phyloP scores from a whole-genome alignment of 495 filamentous ascomycete genomes.

The Tuber indicum region DNA sequence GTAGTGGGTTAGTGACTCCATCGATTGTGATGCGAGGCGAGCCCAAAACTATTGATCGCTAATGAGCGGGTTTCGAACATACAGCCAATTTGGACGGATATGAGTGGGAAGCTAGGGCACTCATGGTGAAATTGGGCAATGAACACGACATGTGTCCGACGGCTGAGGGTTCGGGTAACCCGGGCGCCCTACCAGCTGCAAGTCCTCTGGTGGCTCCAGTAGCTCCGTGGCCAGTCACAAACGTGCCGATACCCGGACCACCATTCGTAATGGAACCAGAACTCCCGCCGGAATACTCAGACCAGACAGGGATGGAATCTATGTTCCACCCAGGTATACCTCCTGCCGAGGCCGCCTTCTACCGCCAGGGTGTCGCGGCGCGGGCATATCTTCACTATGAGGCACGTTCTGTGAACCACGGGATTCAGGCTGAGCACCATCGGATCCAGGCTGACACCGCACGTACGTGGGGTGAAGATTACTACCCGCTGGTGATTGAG shows the following conservation, averaged over 20 bases:
- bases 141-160: slow-evolving; percentile 18
- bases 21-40: background rate
- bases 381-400: background rate
- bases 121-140: slow-evolving; percentile 23
- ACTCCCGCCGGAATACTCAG: background rate
- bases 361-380: background rate
- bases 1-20: slow-evolving; percentile 13
- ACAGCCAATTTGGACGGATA: slow-evolving; percentile 18
- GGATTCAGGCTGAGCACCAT: background rate
- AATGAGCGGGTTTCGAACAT: background rate
- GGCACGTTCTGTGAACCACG: background rate
- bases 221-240: background rate
- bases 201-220: background rate
- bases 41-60: background rate
- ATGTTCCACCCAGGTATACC: background rate
- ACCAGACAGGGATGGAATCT: background rate
- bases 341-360: background rate
- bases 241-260: background rate
- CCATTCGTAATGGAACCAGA: background rate
- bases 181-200: background rate
- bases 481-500: background rate
- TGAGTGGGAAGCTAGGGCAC: slow-evolving; percentile 26
- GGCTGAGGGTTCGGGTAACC: slow-evolving; percentile 1
- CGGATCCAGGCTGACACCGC: background rate
- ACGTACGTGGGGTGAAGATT: background rate